Base-by-base conservation (phyloP, 495 filamentous ascomycete genomes). In the Penicillium malachiteum region DNA sequence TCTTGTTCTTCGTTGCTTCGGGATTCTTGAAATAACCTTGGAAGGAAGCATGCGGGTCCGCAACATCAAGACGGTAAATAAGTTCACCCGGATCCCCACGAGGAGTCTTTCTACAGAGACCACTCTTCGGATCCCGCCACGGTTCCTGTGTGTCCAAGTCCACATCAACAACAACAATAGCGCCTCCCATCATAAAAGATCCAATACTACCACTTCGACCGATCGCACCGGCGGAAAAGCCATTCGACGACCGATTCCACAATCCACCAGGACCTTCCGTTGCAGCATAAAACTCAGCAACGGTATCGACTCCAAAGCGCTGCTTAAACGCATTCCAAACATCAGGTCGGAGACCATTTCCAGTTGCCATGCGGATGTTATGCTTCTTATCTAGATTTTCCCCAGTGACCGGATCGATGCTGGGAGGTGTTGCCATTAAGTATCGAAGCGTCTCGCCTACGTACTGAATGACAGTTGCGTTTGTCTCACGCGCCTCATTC, bases 381-480 rank as follows among this genome's bases (percentile, higher is more conserved):
- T 97, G 86, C 55, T 87, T 83, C 54, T 81, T 83, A 69, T 97
- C 94, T 35, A 91, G 76, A 57, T 85, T 82, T 62, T 88, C 84
- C 16, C 87, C 86, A 1, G 85, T 90, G 8, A 65, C 60, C 4
- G 86, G 76, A 57, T 90, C 83, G 26, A 81, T 67, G 49, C 82
- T 72, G 1, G 88, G 81, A 1, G 90, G 84, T 0, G 86, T 84
- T 0, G 89, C 78, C 38, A 97, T 80, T 13, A 98, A 82, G 68
- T 98, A 98, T 2, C 94, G 87, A 55, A 91, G 90, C 0, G 90
- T 96, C 67, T 98, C 94, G 34, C 94, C 94, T 9, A 98, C 93
- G 59, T 98, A 98, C 63, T 97, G 94, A 56, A 97, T 87, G 17
- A 90, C 77, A 0, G 90, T 96, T 30, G 93, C 87, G 18, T 88